Evolutionary conservation across 129 eudicot genomes (phyloP), one percentile per base, ranked within the genome.

Genomic region (Helianthus tuberosus): DNA sequence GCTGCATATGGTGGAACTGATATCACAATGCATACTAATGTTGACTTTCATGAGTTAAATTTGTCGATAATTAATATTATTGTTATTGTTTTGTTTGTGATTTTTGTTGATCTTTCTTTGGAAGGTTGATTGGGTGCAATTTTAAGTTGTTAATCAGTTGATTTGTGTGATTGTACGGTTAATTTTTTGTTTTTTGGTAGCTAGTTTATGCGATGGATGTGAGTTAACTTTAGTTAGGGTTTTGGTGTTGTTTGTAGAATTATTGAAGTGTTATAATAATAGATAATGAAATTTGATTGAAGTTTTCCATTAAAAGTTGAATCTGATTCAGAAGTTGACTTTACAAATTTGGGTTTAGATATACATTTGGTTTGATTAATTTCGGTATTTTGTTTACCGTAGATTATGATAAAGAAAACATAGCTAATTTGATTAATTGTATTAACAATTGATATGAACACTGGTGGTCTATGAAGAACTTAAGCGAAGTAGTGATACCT

Each of bases 321-420:
- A 36, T 12, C 35, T 72, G 35, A 46, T 47, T 52, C 8, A 32
- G 44, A 15, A 29, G 44, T 2, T 61, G 10, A 0, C 4, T 17
- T 25, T 61, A 29, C 17, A 15, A 52, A 27, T 25, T 25, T 10
- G 39, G 72, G 59, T 63, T 29, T 74, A 55, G 61, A 69, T 43
- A 16, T 52, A 49, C 49, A 60, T 47, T 73, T 73, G 77, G 47
- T 61, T 48, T 49, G 5, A 20, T 54, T 51, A 50, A 27, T 16
- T 35, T 52, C 8, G 27, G 67, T 25, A 58, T 57, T 57, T 59
- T 5, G 13, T 10, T 47, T 58, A 6, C 25, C 4, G 5, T 36
- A n/a, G 25, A 12, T 11, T 61, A 13, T 27, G 4, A 61, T 4
- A 29, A 29, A 1, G 23, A 61, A 29, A 29, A 8, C 11, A 61